Conservation (phyloP, 2,329 filamentous ascomycete species). For the Apiospora koreana region DNA sequence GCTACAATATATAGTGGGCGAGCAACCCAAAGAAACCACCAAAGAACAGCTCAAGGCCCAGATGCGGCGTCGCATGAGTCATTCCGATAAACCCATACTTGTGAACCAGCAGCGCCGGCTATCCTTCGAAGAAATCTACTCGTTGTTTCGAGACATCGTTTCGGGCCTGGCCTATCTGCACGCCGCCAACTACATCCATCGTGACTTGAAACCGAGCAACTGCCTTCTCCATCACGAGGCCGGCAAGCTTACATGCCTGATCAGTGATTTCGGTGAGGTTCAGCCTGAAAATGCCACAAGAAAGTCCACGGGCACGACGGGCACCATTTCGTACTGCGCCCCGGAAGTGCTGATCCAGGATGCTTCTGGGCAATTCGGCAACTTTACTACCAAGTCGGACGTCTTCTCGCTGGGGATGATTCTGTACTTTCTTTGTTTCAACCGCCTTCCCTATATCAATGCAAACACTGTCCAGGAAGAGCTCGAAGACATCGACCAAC, state of each 20-base stretch:
- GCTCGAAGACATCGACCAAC: slow-evolving; percentile 82
- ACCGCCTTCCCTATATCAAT: slow-evolving; percentile 78
- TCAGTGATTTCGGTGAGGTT: slow-evolving; percentile 97
- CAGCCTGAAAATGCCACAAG: slow-evolving; percentile 79
- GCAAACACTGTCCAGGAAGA: slow-evolving; percentile 88
- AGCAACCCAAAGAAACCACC: slow-evolving; percentile 62
- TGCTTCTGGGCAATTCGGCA: slow-evolving; percentile 72
- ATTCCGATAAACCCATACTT: slow-evolving; percentile 61
- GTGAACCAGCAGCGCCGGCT: slow-evolving; percentile 43
- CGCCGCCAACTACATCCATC: slow-evolving; percentile 88
- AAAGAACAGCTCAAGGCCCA: slow-evolving; percentile 89
- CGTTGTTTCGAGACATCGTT: slow-evolving; percentile 93
- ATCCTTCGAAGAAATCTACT: slow-evolving; percentile 91
- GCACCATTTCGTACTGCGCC: slow-evolving; percentile 96
- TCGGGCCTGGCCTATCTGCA: slow-evolving; percentile 90
- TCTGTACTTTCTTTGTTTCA: slow-evolving; percentile 96
- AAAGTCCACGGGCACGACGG: slow-evolving; percentile 90
- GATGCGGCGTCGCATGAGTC: slow-evolving; percentile 75
- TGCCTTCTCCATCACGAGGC: slow-evolving; percentile 83
- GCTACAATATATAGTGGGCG: slow-evolving; percentile 80
- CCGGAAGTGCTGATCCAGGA: slow-evolving; percentile 83
- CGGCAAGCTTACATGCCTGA: slow-evolving; percentile 74
- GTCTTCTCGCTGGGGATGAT: slow-evolving; percentile 99
- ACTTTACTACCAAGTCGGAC: slow-evolving; percentile 96
- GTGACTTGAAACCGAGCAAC: slow-evolving; percentile 94